Evolutionary conservation across 164 flowering plant species (phyloP).

Genomic region (Vitis labrusca): DNA sequence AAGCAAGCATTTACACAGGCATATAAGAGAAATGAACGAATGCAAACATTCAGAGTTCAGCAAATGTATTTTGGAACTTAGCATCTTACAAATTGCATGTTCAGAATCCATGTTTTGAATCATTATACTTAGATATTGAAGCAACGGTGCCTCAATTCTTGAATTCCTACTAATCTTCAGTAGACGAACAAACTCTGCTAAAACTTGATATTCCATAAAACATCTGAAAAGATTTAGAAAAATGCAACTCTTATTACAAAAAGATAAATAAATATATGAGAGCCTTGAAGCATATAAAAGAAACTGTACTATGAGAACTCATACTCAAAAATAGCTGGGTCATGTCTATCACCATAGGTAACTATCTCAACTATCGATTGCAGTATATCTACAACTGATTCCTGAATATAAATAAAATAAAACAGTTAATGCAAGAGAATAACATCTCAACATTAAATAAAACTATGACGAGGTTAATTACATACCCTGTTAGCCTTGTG

Average conservation of each 20-base stretch:
- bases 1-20: not conserved
- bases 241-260: not conserved
- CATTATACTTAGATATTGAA: conserved; percentile 71
- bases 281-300: not conserved
- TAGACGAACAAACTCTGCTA: conserved; percentile 65
- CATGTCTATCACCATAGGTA: conserved; percentile 63
- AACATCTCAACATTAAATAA: not conserved
- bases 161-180: conserved; percentile 50
- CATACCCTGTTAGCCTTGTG: conserved; percentile 43
- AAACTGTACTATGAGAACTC: conserved; percentile 9
- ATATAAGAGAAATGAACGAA: not conserved
- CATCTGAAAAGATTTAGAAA: conserved; percentile 36
- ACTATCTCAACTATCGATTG: conserved; percentile 68
- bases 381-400: conserved; percentile 49
- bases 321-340: conserved; percentile 67
- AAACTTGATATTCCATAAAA: conserved; percentile 69
- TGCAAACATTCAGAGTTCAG: not conserved
- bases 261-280: not conserved
- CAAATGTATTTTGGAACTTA: conserved; percentile 2
- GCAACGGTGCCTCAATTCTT: conserved; percentile 54
- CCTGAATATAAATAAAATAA: conserved; percentile 35
- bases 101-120: conserved; percentile 66
- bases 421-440: not conserved
- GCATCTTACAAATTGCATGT: conserved; percentile 63
- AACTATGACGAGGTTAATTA: not conserved